These are phyloP conservation scores for Santalum album DNA, from an alignment of 164 flowering plant species.

Conservation along the genomic window DNA sequence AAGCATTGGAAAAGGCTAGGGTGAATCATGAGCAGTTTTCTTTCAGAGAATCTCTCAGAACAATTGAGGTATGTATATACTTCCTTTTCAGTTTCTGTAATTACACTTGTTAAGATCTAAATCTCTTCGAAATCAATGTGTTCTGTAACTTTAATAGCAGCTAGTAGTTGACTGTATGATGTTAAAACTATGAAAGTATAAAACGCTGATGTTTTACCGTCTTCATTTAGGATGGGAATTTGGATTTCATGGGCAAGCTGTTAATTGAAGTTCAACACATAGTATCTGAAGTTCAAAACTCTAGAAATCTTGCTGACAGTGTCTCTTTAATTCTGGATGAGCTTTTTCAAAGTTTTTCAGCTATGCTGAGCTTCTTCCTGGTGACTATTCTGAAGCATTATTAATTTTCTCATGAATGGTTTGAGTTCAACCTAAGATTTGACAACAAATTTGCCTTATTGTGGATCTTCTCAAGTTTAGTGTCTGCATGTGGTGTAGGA, in stretches of 20 bases:
- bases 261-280: conserved; percentile 40
- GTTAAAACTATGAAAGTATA: conserved; percentile 1
- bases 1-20: conserved; percentile 46
- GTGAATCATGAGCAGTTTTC: conserved; percentile 31
- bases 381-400: conserved; percentile 32
- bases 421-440: not conserved
- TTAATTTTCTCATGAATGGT: not conserved
- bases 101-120: too few species aligned
- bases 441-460: not conserved
- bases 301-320: conserved; percentile 21
- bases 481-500: conserved; percentile 37
- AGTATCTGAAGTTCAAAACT: conserved; percentile 41
- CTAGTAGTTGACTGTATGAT: too few species aligned
- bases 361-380: conserved; percentile 19
- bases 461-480: not conserved
- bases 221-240: conserved; percentile 30
- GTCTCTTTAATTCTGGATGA: conserved; percentile 46
- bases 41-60: conserved; percentile 11
- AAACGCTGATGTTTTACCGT: conserved; percentile 3
- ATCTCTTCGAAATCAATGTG: too few species aligned
- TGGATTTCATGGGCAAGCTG: conserved; percentile 23
- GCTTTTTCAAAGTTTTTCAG: conserved; percentile 32
- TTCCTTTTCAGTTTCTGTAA: not conserved
- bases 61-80: conserved; percentile 14
- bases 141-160: too few species aligned